A percentile compares a stretch with the other conserved stretches of the same genome.
Conservation (phyloP, 2,329 filamentous ascomycete genomes). For the Coniochaeta pulveracea region DNA sequence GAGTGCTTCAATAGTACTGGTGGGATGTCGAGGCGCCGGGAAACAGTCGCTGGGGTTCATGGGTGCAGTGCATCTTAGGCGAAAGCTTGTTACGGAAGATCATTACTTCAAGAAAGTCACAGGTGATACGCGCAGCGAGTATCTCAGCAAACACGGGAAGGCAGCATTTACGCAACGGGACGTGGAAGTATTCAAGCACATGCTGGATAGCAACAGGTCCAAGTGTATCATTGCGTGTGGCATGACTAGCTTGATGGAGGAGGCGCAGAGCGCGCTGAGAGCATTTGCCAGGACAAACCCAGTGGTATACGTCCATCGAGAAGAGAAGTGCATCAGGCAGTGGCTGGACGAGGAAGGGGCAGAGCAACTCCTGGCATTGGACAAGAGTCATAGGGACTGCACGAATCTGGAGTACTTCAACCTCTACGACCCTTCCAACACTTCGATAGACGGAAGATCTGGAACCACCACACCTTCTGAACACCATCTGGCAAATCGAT, state of each 20-base stretch:
- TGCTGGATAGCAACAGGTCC: conserved; percentile 45
- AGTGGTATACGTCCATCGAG: conserved; percentile 58
- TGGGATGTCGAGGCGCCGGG: conserved; percentile 60
- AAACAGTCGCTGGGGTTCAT: conserved; percentile 66
- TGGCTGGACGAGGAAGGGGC: conserved; percentile 44
- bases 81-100: conserved; percentile 58
- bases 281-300: conserved; percentile 53
- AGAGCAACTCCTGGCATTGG: conserved; percentile 42
- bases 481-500: conserved; percentile 27
- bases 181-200: conserved; percentile 47
- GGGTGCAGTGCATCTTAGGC: conserved; percentile 54
- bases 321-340: conserved; percentile 48
- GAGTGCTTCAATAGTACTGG: conserved; percentile 57
- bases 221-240: conserved; percentile 61
- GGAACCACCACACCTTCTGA: conserved; percentile 12
- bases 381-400: conserved; percentile 46
- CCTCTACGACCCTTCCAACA: conserved; percentile 35
- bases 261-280: conserved; percentile 44
- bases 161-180: conserved; percentile 51
- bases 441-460: conserved; percentile 11
- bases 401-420: conserved; percentile 67
- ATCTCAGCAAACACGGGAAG: conserved; percentile 48
- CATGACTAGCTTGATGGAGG: conserved; percentile 50
- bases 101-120: conserved; percentile 54
- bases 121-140: conserved; percentile 47